phyloP scores from a whole-genome alignment of 768 basidiomycete genomes.

The Trametes cubensis region DNA sequence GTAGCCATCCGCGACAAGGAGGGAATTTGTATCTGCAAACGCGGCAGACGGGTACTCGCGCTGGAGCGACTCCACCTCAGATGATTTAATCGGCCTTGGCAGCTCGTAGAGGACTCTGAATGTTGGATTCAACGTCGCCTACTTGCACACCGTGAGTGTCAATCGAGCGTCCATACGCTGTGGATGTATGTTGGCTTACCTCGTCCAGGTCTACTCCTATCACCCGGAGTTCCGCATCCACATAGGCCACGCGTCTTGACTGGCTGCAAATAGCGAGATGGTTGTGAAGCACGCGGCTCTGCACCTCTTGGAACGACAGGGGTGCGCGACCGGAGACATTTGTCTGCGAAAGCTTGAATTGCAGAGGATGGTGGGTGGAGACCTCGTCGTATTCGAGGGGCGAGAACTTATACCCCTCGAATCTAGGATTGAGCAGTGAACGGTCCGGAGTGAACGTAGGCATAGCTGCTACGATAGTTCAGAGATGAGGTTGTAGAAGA shows the following conservation, averaged over 20 bases:
- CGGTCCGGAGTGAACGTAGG: conserved; percentile 34
- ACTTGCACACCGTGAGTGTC: conserved; percentile 34
- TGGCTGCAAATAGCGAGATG: conserved; percentile 61
- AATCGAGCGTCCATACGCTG: neutral
- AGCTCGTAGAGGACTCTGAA: conserved; percentile 64
- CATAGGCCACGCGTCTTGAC: conserved; percentile 57
- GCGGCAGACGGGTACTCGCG: conserved; percentile 76
- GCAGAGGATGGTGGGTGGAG: conserved; percentile 53
- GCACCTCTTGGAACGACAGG: conserved; percentile 79
- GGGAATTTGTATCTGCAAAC: conserved; percentile 52
- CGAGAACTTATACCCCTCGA: conserved; percentile 82
- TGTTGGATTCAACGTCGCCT: conserved; percentile 54
- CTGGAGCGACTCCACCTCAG: conserved; percentile 45
- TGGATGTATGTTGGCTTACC: conserved; percentile 46
- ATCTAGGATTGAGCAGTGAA: conserved; percentile 73
- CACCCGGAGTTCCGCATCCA: conserved; percentile 66
- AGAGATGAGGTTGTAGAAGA: too few relatives aligned
- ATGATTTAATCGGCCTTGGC: conserved; percentile 51
- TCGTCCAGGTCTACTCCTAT: conserved; percentile 57
- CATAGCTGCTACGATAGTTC: conserved; percentile 13
- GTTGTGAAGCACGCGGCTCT: conserved; percentile 83
- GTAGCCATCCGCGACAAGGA: conserved; percentile 69
- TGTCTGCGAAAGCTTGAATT: conserved; percentile 49
- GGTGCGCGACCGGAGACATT: conserved; percentile 62
- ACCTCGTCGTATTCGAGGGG: conserved; percentile 59